Base-by-base conservation (phyloP, 768 basidiomycete species). In the Tulasnella sp. region DNA sequence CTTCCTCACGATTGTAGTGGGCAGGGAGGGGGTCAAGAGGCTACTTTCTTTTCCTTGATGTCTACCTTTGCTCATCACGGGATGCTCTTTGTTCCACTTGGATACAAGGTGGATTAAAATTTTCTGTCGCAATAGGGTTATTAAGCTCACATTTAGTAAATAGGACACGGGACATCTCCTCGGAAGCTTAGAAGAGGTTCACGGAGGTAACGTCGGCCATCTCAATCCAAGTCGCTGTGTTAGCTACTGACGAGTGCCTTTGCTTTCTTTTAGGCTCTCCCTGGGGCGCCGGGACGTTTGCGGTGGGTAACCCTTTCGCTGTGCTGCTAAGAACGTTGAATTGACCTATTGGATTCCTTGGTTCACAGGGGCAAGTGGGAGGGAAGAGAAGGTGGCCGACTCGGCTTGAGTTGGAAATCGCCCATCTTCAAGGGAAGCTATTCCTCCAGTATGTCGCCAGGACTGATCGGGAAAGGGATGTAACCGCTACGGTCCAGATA, bases 11-110 rank as follows among this genome's bases (percentile, higher is more conserved):
- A 19, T 56, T 2, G 15, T 23, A 59, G 77, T 1, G 73, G 76
- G n/a, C 80, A 76, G 10, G 88, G 88, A 56, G 88, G 89, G 61
- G 90, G 90, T n/a, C 89, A 92, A 27, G 42, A 56, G 42, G 42
- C 41, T 24, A 60, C 41, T 27, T 48, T 43, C 62, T 52, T n/a
- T 21, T 11, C 49, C 59, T 29, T 73, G 34, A 66, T 88, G 68
- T 79, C 78, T 54, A 80, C 84, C 44, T 67, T 90, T 56, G 69
- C 76, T 5, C 88, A 92, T 68, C 86, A 88, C 60, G 88, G 86
- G 19, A 78, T 86, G 27, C 72, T 79, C 68, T 86, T 72, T 65
- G 84, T 88, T 2, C 87, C 90, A 0, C 73, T 86, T 45, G 88
- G 88, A 0, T 86, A 86, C 66, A 72, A 74, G n/a, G 66, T 72